Base-by-base conservation (phyloP, 495 filamentous ascomycete species). In the Lasiosphaeria ovina region DNA sequence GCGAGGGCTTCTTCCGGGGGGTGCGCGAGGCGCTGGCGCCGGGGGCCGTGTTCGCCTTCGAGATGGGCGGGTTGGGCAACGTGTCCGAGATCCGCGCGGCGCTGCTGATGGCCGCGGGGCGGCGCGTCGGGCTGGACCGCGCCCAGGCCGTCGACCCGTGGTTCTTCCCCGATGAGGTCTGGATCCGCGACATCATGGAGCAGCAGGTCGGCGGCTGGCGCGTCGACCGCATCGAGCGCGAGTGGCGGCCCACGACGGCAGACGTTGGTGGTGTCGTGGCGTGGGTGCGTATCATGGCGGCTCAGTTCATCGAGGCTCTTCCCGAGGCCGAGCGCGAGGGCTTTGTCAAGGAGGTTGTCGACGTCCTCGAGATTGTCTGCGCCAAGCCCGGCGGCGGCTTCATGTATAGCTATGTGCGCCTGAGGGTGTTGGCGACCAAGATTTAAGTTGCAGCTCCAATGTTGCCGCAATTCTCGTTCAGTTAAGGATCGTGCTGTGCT, bases 51-150 rank as follows among this genome's bases (percentile, higher is more conserved):
- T 86, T 91, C 54, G 82, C 83, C 7, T 90, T 90, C 61, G 89
- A 93, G 65, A 85, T 87, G 81, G 90, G 89, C 58, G 90, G 85
- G 0, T 75, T 81, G 35, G 90, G 90, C 5, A 92, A 91, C 66
- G 76, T 89, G 0, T 75, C 76, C 0, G 90, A 92, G 67, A 76
- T 89, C 17, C 81, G 83, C 33, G 73, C 84, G 0, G 84, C 85
- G 4, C 65, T 91, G 3, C 70, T 86, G 0, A 69, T 72, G 0
- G 79, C 78, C 8, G 69, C 87, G 3, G 77, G 76, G 33, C 76
- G 82, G 2, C 80, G 87, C 0, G 64, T 89, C 0, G 71, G 81
- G 0, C 51, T 87, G 0, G 70, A 73, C 32, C 58, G 69, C 36
- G 84, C 81, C 0, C 60, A 73, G 48, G 82, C 73, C 59, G 76